Evolutionary conservation across 257 asterid genomes (phyloP).

Genomic region (Eucommia ulmoides): DNA sequence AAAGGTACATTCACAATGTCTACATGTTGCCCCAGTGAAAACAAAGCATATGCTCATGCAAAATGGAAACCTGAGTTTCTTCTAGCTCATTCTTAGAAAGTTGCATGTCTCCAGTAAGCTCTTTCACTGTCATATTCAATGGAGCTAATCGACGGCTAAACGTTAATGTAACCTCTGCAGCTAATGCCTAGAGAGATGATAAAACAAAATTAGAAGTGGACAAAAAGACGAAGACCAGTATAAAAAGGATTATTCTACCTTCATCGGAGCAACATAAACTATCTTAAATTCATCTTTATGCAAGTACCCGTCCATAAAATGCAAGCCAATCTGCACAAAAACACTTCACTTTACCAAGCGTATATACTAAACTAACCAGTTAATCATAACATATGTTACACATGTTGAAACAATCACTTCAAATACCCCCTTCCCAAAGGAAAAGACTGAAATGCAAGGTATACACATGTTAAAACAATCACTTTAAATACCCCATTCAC

Average conservation of each 20-base stretch:
- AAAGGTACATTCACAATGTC: not conserved
- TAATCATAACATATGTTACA: too few species aligned
- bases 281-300: conserved; percentile 96
- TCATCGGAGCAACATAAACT: conserved; percentile 99
- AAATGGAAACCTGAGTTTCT: conserved; percentile 99
- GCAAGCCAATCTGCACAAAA: conserved; percentile 62
- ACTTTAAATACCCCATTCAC: too few species aligned
- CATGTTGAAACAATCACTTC: too few species aligned
- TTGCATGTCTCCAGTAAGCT: conserved; percentile 99
- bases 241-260: conserved; percentile 34
- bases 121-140: conserved; percentile 71
- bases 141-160: conserved; percentile 87
- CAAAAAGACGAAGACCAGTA: conserved; percentile 3
- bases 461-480: too few species aligned
- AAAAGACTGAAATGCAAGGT: too few species aligned
- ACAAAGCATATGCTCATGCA: not conserved
- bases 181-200: conserved; percentile 57
- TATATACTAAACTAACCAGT: too few species aligned
- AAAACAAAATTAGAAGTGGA: conserved; percentile 10
- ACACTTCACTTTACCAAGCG: conserved; percentile 1
- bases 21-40: not conserved
- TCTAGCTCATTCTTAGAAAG: conserved; percentile 83
- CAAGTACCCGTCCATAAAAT: conserved; percentile 88
- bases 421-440: too few species aligned
- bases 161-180: conserved; percentile 96